Percentiles rank a stretch among this genome's conserved stretches.
These are phyloP conservation scores for Lanzia echinophila DNA, from an alignment of 2,329 filamentous ascomycete genomes.

Conservation along the genomic window DNA sequence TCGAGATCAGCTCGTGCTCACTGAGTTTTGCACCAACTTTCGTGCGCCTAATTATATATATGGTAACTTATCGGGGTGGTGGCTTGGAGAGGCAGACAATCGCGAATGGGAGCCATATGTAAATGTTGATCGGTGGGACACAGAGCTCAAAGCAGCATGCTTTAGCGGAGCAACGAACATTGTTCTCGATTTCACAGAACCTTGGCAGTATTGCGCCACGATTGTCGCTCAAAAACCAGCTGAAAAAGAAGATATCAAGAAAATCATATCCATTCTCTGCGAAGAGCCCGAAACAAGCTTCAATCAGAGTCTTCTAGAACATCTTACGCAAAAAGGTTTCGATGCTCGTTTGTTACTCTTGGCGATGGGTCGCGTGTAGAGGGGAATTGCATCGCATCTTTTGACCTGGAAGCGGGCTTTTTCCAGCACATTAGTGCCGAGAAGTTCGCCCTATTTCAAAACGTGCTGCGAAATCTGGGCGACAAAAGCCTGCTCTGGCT, in stretches of 20 bases:
- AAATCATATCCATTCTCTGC: neutral
- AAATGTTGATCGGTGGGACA: slow-evolving; percentile 22
- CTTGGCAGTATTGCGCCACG: slow-evolving; percentile 19
- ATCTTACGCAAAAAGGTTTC: neutral
- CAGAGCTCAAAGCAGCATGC: slow-evolving; percentile 24
- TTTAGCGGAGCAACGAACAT: slow-evolving; percentile 28
- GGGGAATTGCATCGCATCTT: neutral
- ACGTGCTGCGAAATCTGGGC: neutral
- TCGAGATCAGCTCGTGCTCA: slow-evolving; percentile 12
- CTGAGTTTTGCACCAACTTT: slow-evolving; percentile 12
- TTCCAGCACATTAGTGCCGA: neutral
- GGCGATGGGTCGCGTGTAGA: neutral
- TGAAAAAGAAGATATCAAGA: too few relatives aligned
- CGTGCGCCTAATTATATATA: neutral
- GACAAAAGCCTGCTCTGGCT: neutral
- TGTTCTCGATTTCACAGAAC: slow-evolving; percentile 18
- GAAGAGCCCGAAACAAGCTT: neutral
- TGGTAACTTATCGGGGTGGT: slow-evolving; percentile 11
- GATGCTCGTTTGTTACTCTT: too few relatives aligned
- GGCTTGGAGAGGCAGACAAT: slow-evolving; percentile 20
- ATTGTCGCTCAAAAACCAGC: slow-evolving; percentile 14
- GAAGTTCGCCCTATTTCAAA: neutral
- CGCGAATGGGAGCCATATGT: slow-evolving; percentile 25
- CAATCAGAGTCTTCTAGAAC: neutral
- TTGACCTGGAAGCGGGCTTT: neutral